These are phyloP conservation scores for Apiospora kogelbergensis DNA, from an alignment of 2,329 filamentous ascomycete genomes.

Conservation along the genomic window DNA sequence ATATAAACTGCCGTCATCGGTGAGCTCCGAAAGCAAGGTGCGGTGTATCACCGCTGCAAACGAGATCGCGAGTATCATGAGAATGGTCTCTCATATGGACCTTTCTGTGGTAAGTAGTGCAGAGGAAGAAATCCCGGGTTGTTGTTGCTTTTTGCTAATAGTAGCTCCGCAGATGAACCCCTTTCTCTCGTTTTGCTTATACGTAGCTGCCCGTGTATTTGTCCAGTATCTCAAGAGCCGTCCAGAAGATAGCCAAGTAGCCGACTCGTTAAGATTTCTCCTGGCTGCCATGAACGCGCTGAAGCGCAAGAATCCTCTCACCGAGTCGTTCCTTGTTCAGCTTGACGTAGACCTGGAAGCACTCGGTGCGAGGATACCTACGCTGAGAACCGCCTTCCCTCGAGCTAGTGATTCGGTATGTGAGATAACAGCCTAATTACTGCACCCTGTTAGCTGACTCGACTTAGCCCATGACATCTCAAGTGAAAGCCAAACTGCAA, in stretches of 20 bases:
- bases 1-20: slow-evolving; percentile 72
- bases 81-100: slow-evolving; percentile 89
- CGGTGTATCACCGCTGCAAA: slow-evolving; percentile 91
- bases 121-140: background rate
- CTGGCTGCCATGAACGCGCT: slow-evolving; percentile 87
- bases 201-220: slow-evolving; percentile 93
- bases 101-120: slow-evolving; percentile 66
- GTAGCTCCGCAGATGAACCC: slow-evolving; percentile 75
- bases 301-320: slow-evolving; percentile 84
- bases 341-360: slow-evolving; percentile 88
- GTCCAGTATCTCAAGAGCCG: slow-evolving; percentile 94
- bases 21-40: slow-evolving; percentile 87
- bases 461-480: background rate
- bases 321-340: slow-evolving; percentile 92
- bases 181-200: slow-evolving; percentile 92
- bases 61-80: slow-evolving; percentile 93
- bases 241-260: slow-evolving; percentile 78
- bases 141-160: slow-evolving; percentile 15
- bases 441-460: slow-evolving; percentile 33
- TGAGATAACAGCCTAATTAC: slow-evolving; percentile 47
- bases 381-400: slow-evolving; percentile 55
- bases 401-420: slow-evolving; percentile 35
- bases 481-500: background rate
- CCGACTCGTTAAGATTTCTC: slow-evolving; percentile 84
- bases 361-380: slow-evolving; percentile 61